Percentiles rank a stretch among this genome's conserved stretches.
These are phyloP conservation scores for Tetrapisispora phaffii DNA, from an alignment of 805 yeast species.

Conservation along the genomic window DNA sequence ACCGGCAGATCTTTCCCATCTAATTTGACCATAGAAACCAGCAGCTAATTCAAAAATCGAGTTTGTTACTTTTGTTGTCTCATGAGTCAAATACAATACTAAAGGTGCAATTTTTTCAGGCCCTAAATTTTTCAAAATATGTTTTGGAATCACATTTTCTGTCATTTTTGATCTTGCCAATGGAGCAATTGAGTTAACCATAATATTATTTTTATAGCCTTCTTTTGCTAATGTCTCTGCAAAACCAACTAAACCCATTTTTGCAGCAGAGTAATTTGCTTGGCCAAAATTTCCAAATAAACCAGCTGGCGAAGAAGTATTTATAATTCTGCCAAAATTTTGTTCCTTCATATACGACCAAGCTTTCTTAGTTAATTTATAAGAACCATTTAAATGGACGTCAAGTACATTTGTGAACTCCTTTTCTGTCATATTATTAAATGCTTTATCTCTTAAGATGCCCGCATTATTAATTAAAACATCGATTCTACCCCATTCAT, in stretches of 20 bases:
- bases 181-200: slow-evolving; percentile 84
- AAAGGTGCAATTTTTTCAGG: slow-evolving; percentile 92
- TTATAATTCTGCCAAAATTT: slow-evolving; percentile 77
- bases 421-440: slow-evolving; percentile 74
- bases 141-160: slow-evolving; percentile 78
- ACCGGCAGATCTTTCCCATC: slow-evolving; percentile 93
- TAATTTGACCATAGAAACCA: slow-evolving; percentile 80
- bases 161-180: slow-evolving; percentile 96
- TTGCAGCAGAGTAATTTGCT: slow-evolving; percentile 90
- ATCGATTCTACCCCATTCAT: slow-evolving; percentile 81
- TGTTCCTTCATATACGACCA: slow-evolving; percentile 86
- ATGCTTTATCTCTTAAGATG: slow-evolving; percentile 76
- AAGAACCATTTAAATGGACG: slow-evolving; percentile 88
- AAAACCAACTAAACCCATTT: slow-evolving; percentile 79
- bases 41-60: slow-evolving; percentile 89
- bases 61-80: slow-evolving; percentile 51
- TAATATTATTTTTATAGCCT: slow-evolving; percentile 76
- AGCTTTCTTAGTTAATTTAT: slow-evolving; percentile 73
- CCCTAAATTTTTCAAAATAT: slow-evolving; percentile 64
- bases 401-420: slow-evolving; percentile 72
- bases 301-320: slow-evolving; percentile 97
- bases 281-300: slow-evolving; percentile 95
- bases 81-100: slow-evolving; percentile 71
- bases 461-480: slow-evolving; percentile 91
- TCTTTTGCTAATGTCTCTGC: slow-evolving; percentile 93